These are phyloP conservation scores for Beauveria caledonica DNA, from an alignment of 2,329 filamentous ascomycete genomes.

Conservation along the genomic window DNA sequence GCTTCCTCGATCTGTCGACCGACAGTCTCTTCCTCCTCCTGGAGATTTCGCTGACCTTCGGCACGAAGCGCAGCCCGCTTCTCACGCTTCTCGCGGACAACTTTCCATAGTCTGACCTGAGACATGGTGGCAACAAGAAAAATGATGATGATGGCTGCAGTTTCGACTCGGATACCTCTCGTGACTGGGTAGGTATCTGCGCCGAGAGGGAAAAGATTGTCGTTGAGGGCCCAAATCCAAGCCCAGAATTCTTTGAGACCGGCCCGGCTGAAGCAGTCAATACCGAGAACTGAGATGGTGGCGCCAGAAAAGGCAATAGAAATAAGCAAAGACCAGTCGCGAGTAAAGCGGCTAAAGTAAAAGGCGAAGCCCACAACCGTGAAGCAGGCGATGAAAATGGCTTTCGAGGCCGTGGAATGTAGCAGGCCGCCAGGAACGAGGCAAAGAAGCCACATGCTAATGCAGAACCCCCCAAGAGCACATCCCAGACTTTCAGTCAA, in stretches of 20 bases:
- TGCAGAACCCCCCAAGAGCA: constrained; percentile 74
- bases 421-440: constrained; percentile 71
- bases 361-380: constrained; percentile 60
- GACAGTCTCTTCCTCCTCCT: constrained; percentile 60
- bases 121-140: constrained; percentile 70
- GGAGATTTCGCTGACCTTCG: constrained; percentile 45
- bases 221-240: constrained; percentile 80
- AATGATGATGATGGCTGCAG: constrained; percentile 68
- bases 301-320: constrained; percentile 75
- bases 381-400: constrained; percentile 68
- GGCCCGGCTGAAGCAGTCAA: constrained; percentile 85
- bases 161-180: constrained; percentile 76
- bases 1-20: constrained; percentile 57
- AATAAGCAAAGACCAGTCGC: constrained; percentile 67
- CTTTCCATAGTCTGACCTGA: constrained; percentile 77
- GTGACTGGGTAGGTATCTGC: constrained; percentile 78
- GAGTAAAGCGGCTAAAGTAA: constrained; percentile 71
- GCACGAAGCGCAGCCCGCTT: constrained; percentile 41
- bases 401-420: constrained; percentile 50
- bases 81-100: constrained; percentile 57
- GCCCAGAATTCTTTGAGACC: constrained; percentile 95
- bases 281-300: constrained; percentile 69
- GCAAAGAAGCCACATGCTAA: constrained; percentile 85
- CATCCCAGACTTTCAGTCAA: constrained; percentile 76
- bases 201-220: constrained; percentile 67